Evolutionary conservation across 2,329 filamentous ascomycete genomes (phyloP).

Genomic region (Tolypocladium guangdongense): DNA sequence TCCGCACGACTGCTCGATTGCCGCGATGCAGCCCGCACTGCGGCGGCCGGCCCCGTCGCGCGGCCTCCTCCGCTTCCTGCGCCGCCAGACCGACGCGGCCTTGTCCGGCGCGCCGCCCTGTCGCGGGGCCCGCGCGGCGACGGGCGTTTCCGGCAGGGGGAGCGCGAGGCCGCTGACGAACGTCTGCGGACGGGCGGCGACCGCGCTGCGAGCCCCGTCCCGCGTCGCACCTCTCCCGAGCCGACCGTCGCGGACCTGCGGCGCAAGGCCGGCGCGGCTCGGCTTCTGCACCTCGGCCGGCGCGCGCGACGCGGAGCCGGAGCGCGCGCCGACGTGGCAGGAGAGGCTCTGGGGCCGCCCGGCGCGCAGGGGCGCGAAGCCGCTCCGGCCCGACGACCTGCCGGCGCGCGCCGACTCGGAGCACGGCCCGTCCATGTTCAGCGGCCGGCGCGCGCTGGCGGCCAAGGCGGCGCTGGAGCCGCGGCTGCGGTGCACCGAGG

Average conservation of each 20-base stretch:
- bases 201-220: neutral
- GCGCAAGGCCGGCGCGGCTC: neutral
- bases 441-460: conserved; percentile 56
- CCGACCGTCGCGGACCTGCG: neutral
- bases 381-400: conserved; percentile 45
- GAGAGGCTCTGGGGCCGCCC: conserved; percentile 36
- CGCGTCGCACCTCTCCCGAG: neutral
- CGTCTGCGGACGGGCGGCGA: neutral
- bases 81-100: conserved; percentile 53
- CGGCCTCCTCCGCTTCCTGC: conserved; percentile 60
- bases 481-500: conserved; percentile 84
- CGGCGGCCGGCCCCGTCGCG: conserved; percentile 38
- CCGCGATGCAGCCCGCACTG: conserved; percentile 33
- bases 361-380: conserved; percentile 25
- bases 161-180: neutral
- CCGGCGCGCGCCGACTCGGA: conserved; percentile 47
- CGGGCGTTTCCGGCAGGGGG: neutral
- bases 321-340: conserved; percentile 29
- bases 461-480: conserved; percentile 75
- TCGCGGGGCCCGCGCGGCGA: conserved; percentile 8
- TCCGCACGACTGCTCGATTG: conserved; percentile 2
- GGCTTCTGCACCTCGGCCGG: conserved; percentile 17
- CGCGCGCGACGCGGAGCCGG: conserved; percentile 7
- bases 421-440: conserved; percentile 47
- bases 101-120: conserved; percentile 32